Evolutionary conservation across 495 filamentous ascomycete genomes (phyloP), one percentile per base, ranked within the genome.

Genomic region (Parachaetomium inaequale): DNA sequence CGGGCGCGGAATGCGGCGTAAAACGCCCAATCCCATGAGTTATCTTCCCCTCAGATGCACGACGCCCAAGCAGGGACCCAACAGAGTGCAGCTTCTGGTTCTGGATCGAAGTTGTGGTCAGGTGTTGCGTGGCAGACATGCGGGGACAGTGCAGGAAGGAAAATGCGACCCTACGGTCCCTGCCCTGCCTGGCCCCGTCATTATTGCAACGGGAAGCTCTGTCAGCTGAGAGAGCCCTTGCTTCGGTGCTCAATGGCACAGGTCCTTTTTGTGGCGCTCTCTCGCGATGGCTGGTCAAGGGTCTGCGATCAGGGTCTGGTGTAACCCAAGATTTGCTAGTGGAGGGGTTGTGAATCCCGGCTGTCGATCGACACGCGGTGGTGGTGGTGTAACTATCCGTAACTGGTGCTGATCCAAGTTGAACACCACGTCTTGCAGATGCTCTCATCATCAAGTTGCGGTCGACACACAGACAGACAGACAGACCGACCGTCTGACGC

Each of bases 251-350:
- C 52, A 26, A 55, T 55, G 52, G 21, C 14, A 55, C 32, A 2
- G 32, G 26, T 26, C 14, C 54, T 14, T 56, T 6, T 12, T 31
- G 53, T 29, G 12, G 53, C n/a, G 32, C 29, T 50, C 4, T 28
- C 23, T 28, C 10, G 10, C 4, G 43, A 46, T 12, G 46, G 26
- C 7, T 14, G 19, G 12, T 17, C 28, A 51, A 51, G 31, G 31
- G 29, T 36, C 49, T 52, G 28, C 32, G 49, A 52, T 52, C 50
- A 21, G n/a, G n/a, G n/a, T n/a, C n/a, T 17, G 31, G 31, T 53
- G 50, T 36, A 53, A 53, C 50, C 50, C 50, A 25, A 25, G 26
- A 50, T 28, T 29, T 14, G 36, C 12, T 40, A 3, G 14, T 40
- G 36, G 36, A 32, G 31, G 31, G 31, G 4, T 40, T 40, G 36